Evolutionary conservation across 208 protist genomes (phyloP), one percentile per base, ranked within the genome.

Genomic region (Trypanosoma platydactyli): DNA sequence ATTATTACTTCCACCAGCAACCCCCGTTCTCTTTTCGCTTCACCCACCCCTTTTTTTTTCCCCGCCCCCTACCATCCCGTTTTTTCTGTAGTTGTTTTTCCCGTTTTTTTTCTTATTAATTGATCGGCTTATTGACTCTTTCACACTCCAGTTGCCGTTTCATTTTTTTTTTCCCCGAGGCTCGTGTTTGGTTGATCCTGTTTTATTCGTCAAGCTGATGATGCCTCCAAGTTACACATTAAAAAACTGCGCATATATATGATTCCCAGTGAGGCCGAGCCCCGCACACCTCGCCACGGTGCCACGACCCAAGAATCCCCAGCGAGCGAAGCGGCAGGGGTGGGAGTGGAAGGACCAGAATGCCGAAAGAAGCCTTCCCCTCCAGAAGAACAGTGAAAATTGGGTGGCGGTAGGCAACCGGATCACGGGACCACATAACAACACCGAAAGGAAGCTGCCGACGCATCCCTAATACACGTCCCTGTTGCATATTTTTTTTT

Each of bases 61-160:
- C 13, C 4, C 16, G 29, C 45, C 20, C 45, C 20, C 18, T 25
- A 3, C 45, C 20, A 3, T 15, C 13, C 20, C 13, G 12, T 15
- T 29, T 56, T 15, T 38, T 56, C 15, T 56, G 16, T 56, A 15
- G 13, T 56, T 35, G 13, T 35, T 56, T 56, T n/a, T 56, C 29
- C 13, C 29, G 16, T 33, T 44, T 30, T 27, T 20, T 7, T 15
- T 15, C 29, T 13, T 5, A 11, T 60, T 29, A 5, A 18, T 42
- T 33, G n/a, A 5, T 27, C 20, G n/a, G 18, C 38, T 18, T 27
- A 22, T 29, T 50, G 4, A 24, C 13, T 62, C 15, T 45, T n/a
- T 62, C 20, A 1, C 27, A 33, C 12, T 62, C 5, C 18, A 3
- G 12, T 62, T 62, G 5, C 41, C 35, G 4, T 65, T 55, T 46